Base-by-base conservation (phyloP, 1,139 yeast genomes). In the Yamadazyma blattariae region DNA sequence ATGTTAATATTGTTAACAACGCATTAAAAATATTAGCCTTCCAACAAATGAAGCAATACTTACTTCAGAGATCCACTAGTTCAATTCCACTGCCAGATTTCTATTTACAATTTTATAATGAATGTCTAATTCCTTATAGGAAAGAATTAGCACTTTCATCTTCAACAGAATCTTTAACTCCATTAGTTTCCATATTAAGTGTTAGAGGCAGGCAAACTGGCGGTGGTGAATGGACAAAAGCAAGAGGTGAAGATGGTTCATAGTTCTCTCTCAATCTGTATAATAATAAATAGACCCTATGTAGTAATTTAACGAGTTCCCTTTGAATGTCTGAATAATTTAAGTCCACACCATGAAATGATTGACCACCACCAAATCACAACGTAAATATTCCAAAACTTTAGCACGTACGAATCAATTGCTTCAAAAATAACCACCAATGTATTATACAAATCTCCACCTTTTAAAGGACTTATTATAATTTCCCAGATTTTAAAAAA, bases 341-440 rank as follows among this genome's bases (percentile, higher is more conserved):
- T 84, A 72, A 83, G 72, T 22, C 92, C 89, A 42, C 80, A 67
- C 94, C 94, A 84, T 6, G 89, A 79, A 3, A 74, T 62, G 7
- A 81, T 59, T 28, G 88, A 77, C 92, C 94, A 84, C 56, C 85
- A 74, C 92, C 94, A 84, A 1, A 74, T 55, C 7, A 82, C 73
- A 19, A 81, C 77, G 38, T 77, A 78, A 8, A 75, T 62, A 34
- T 82, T 63, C 59, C 81, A 70, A 15, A 76, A 49, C 18, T 74
- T 60, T 31, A 76, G 56, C 2, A 81, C 66, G 45, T 77, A 76
- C 43, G 71, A 69, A 44, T 77, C 74, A 7, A 56, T 52, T 3
- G 56, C 42, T 28, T 42, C 50, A 34, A 56, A 56, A 2, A 41
- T 30, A 6, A 8, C 25, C 2, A 35, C 40, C 10, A 58, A 33